phyloP scores from a whole-genome alignment of 768 basidiomycete species.

The Phlegmacium glaucopus region DNA sequence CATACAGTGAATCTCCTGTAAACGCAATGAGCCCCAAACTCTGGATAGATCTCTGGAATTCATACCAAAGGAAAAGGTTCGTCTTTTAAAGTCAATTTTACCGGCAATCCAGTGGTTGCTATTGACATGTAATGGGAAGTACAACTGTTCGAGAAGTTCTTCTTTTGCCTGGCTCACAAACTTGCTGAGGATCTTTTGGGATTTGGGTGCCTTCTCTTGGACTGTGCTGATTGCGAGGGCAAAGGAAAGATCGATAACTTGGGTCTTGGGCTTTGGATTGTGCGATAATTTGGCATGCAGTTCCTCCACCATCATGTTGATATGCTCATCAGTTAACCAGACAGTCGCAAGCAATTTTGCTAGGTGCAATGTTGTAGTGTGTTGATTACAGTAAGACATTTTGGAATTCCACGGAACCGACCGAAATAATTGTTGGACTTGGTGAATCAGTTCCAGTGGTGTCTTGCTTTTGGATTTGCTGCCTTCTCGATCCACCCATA shows the following conservation, averaged over 20 bases:
- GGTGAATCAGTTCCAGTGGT: not conserved
- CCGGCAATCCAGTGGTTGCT: conserved; percentile 5
- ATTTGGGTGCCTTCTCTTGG: not conserved
- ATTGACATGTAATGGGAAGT: conserved; percentile 7
- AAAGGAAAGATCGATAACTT: not conserved
- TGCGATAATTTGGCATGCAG: not conserved
- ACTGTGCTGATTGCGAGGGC: not conserved
- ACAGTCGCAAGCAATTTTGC: not conserved
- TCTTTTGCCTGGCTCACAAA: not conserved
- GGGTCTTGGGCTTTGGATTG: not conserved
- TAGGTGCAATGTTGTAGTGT: not conserved
- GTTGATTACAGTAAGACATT: not conserved
- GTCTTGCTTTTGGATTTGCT: not conserved
- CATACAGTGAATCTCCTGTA: conserved; percentile 6
- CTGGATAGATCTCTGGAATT: not conserved
- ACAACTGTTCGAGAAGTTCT: not conserved
- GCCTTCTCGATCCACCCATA: not conserved
- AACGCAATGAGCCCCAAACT: not conserved
- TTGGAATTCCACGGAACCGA: not conserved
- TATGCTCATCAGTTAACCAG: conserved; percentile 5
- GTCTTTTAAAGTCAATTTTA: not conserved
- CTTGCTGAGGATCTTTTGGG: not conserved
- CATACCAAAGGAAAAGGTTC: conserved; percentile 2
- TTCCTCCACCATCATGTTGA: conserved; percentile 8
- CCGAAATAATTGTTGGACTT: not conserved